phyloP scores from a whole-genome alignment of 2,329 filamentous ascomycete species.

The Metarhizium guizhouense region DNA sequence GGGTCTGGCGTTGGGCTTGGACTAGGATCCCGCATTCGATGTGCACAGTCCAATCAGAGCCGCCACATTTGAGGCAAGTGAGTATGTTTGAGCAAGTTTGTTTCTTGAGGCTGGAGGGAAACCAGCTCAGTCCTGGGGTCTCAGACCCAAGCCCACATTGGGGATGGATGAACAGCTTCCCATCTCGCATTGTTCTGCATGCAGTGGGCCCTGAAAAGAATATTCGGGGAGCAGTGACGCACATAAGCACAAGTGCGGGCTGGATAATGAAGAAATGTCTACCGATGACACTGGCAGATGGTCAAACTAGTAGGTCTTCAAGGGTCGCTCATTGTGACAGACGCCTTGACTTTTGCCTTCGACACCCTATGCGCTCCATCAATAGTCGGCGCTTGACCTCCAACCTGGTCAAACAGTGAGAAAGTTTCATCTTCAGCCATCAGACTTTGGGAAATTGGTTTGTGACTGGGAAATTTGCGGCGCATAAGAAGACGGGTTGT shows the following conservation, averaged over 20 bases:
- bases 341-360: too few species aligned
- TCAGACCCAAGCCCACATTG: background rate
- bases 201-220: too few species aligned
- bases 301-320: too few species aligned
- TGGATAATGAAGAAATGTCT: too few species aligned
- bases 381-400: background rate
- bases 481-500: background rate
- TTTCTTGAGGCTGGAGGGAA: slow-evolving; percentile 1
- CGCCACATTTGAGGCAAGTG: slow-evolving; percentile 10
- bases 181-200: too few species aligned
- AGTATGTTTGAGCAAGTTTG: slow-evolving; percentile 32
- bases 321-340: too few species aligned
- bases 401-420: slow-evolving; percentile 3
- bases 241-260: too few species aligned
- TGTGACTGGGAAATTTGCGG: background rate
- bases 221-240: too few species aligned
- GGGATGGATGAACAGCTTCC: too few species aligned
- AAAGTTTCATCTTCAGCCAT: slow-evolving; percentile 8
- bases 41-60: slow-evolving; percentile 8
- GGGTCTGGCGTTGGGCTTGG: background rate
- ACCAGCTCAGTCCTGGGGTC: background rate
- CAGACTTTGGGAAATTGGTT: background rate
- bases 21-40: background rate
- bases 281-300: too few species aligned
- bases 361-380: too few species aligned